Conservation (phyloP, 805 yeast genomes). For the Teunomyces barrocoloradensis region DNA sequence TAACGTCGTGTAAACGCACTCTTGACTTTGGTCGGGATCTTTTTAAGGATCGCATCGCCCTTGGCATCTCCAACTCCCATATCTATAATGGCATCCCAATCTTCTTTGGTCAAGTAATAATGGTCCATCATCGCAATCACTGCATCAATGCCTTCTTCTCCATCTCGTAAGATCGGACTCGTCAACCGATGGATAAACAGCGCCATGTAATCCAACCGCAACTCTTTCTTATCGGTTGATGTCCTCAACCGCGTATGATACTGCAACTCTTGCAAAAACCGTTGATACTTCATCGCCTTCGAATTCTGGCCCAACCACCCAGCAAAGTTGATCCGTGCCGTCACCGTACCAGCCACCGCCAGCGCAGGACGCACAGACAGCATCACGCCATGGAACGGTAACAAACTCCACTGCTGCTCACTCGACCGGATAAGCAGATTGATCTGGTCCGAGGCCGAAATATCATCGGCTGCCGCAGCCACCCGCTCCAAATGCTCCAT, state of each 20-base stretch:
- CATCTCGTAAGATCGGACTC: conserved; percentile 53
- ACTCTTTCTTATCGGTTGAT: conserved; percentile 68
- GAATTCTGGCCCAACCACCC: conserved; percentile 90
- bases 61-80: conserved; percentile 64
- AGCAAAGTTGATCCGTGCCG: conserved; percentile 74
- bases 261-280: conserved; percentile 83
- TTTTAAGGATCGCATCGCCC: conserved; percentile 48
- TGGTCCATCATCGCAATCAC: conserved; percentile 76
- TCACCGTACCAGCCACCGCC: conserved; percentile 66
- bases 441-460: conserved; percentile 80
- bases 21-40: conserved; percentile 74
- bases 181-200: conserved; percentile 55
- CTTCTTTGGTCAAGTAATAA: conserved; percentile 84
- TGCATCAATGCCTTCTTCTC: conserved; percentile 61
- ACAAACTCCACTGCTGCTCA: conserved; percentile 90
- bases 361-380: conserved; percentile 82
- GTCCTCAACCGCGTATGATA: conserved; percentile 82
- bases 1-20: conserved; percentile 84
- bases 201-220: conserved; percentile 76
- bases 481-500: conserved; percentile 57
- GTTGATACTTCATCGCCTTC: conserved; percentile 69
- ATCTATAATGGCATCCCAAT: conserved; percentile 87
- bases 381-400: conserved; percentile 87
- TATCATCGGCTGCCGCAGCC: conserved; percentile 80
- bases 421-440: conserved; percentile 82